phyloP scores from a whole-genome alignment of 2,329 filamentous ascomycete species.

The Aspergillus ochraceus region DNA sequence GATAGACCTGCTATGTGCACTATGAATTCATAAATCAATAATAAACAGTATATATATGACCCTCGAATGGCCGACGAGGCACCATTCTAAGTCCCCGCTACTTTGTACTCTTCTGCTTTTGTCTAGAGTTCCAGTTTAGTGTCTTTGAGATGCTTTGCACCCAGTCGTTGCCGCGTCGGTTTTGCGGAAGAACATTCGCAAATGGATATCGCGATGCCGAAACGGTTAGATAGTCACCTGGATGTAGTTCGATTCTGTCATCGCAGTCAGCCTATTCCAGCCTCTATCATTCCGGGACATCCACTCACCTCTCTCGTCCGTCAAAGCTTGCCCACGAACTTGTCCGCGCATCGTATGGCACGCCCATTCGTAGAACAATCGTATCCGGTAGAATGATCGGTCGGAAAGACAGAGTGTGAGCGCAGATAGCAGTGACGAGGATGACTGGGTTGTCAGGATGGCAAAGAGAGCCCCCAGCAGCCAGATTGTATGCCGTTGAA shows the following conservation, averaged over 20 bases:
- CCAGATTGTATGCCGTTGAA: conserved; percentile 92
- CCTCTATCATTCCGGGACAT: neutral
- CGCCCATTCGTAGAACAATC: conserved; percentile 86
- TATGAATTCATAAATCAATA: neutral
- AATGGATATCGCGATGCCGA: conserved; percentile 54
- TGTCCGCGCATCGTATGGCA: conserved; percentile 89
- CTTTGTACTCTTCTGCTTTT: conserved; percentile 45
- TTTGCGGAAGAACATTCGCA: conserved; percentile 49
- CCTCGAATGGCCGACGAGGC: neutral
- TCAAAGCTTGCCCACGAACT: conserved; percentile 98
- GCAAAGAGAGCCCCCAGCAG: conserved; percentile 90
- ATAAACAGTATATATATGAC: neutral
- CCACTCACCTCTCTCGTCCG: conserved; percentile 70
- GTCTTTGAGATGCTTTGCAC: conserved; percentile 52
- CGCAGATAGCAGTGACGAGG: conserved; percentile 89
- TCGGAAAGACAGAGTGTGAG: conserved; percentile 90
- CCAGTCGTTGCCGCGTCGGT: conserved; percentile 50
- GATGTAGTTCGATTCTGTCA: conserved; percentile 46
- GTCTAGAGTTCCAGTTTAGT: conserved; percentile 52
- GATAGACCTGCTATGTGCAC: neutral
- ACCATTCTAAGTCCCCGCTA: conserved; percentile 2
- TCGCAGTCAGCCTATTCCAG: conserved; percentile 11
- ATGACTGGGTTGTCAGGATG: conserved; percentile 97
- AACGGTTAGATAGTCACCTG: conserved; percentile 55
- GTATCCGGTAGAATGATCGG: conserved; percentile 97